Evolutionary conservation across 208 protist species (phyloP), one percentile per base, ranked within the genome.

Genomic region (Crithidia thermophila): DNA sequence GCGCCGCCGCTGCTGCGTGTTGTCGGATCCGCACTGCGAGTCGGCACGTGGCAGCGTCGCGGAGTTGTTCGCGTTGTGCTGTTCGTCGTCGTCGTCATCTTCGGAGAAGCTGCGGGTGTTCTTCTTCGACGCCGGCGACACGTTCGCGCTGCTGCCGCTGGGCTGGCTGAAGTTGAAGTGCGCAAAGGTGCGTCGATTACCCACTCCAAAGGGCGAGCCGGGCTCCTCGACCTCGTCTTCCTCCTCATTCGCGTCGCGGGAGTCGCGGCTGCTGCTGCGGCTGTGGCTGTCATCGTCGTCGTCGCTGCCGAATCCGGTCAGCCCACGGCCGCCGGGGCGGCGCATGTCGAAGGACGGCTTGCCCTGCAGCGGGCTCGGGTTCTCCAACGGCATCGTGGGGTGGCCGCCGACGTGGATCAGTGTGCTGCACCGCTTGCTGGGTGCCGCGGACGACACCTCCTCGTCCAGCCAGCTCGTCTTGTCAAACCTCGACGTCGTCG

Each of bases 401-500:
- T 11, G 34, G 21, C 0, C 4, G 11, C 8, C 43, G n/a, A 31
- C 33, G 1, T 6, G 14, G 45, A 5, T 10, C 13, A n/a, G 6
- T 39, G n/a, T 43, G 60, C 45, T 42, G 43, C 20, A 3, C 53
- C 20, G 37, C 47, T 37, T 34, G 20, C 25, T 28, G 16, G 13
- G 27, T 4, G 33, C 28, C 3, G 27, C n/a, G 31, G 9, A 58
- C 18, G 57, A n/a, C n/a, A 49, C 34, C 3, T 18, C 33, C 43
- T 67, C 46, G 37, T 74, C 51, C 25, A 67, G 40, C 50, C 51
- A 61, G 14, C 33, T 55, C 20, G 59, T 11, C 25, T 53, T 74
- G 34, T n/a, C 27, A 23, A 14, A 5, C 8, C 30, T 42, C 6
- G 45, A 14, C 7, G 25, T 51, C 45, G 23, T 8, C 16, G 40